These are phyloP conservation scores for Tremellales sp. DNA, from an alignment of 1,284 basidiomycete species.

Conservation along the genomic window DNA sequence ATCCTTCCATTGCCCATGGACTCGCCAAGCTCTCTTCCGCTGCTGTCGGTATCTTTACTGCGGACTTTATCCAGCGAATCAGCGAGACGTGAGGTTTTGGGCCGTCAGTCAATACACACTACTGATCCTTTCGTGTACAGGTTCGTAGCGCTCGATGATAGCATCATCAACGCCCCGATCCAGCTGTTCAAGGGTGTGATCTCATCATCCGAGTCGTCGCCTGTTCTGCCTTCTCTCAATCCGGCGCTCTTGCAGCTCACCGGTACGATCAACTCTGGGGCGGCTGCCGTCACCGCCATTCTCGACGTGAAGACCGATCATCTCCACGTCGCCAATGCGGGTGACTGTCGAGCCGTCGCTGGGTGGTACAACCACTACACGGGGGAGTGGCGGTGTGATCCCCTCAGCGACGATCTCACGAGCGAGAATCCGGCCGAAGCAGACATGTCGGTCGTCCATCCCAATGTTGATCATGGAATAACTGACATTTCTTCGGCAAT, in stretches of 20 bases:
- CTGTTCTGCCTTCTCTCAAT: slow-evolving; percentile 36
- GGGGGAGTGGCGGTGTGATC: slow-evolving; percentile 78
- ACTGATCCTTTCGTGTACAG: too few relatives aligned
- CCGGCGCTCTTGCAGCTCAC: slow-evolving; percentile 62
- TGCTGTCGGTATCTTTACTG: slow-evolving; percentile 12
- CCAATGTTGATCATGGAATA: too few relatives aligned
- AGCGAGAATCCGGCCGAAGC: slow-evolving; percentile 77
- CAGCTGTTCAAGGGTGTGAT: not conserved
- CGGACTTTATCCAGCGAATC: slow-evolving; percentile 24
- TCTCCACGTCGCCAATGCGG: slow-evolving; percentile 81
- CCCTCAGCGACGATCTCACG: slow-evolving; percentile 87
- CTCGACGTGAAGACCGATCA: slow-evolving; percentile 72
- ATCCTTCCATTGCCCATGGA: slow-evolving; percentile 76
- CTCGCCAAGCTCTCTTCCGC: slow-evolving; percentile 52
- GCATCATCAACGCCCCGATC: slow-evolving; percentile 27
- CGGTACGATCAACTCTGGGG: slow-evolving; percentile 70
- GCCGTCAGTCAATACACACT: too few relatives aligned
- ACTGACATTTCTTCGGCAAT: not conserved
- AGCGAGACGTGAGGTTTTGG: too few relatives aligned
- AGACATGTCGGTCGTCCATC: slow-evolving; percentile 21
- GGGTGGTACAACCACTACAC: slow-evolving; percentile 67
- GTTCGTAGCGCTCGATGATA: too few relatives aligned
- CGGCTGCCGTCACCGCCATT: slow-evolving; percentile 76
- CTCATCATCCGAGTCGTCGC: slow-evolving; percentile 25
- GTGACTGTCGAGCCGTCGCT: slow-evolving; percentile 87